A percentile compares a stretch with the other conserved stretches of the same genome.
Conservation (phyloP, 139 green algal genomes). For the Chloropicon primus region DNA sequence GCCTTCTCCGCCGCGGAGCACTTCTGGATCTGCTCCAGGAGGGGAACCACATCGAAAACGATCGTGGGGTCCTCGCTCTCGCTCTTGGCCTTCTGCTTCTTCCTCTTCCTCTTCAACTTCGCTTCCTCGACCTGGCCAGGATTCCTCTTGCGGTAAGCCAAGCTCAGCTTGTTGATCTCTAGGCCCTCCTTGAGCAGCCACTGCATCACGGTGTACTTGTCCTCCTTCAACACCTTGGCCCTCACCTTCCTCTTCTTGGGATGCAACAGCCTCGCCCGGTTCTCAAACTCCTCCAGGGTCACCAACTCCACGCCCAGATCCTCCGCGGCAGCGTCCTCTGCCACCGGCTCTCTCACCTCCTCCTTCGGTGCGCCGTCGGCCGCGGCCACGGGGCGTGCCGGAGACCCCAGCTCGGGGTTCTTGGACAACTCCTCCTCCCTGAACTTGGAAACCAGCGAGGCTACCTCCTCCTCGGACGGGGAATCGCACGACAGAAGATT, state of each 20-base stretch:
- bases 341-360: not conserved
- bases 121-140: not conserved
- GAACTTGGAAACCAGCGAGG: too few relatives aligned
- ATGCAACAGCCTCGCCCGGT: not conserved
- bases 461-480: too few relatives aligned
- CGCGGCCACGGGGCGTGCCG: too few relatives aligned
- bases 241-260: not conserved
- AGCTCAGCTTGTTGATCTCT: not conserved
- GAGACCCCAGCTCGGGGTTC: too few relatives aligned
- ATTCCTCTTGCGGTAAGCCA: not conserved
- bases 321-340: not conserved
- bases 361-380: too few relatives aligned
- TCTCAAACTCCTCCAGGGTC: not conserved
- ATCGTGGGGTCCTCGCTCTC: not conserved
- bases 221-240: not conserved
- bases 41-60: not conserved
- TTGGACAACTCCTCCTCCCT: too few relatives aligned
- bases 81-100: not conserved
- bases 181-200: not conserved
- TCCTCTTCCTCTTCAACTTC: not conserved
- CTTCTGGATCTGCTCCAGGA: not conserved
- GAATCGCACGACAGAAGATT: too few relatives aligned
- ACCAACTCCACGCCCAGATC: not conserved
- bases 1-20: not conserved
- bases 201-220: not conserved